Base-by-base conservation (phyloP, 2,329 filamentous ascomycete genomes). In the Chaetomiaceae sp. region DNA sequence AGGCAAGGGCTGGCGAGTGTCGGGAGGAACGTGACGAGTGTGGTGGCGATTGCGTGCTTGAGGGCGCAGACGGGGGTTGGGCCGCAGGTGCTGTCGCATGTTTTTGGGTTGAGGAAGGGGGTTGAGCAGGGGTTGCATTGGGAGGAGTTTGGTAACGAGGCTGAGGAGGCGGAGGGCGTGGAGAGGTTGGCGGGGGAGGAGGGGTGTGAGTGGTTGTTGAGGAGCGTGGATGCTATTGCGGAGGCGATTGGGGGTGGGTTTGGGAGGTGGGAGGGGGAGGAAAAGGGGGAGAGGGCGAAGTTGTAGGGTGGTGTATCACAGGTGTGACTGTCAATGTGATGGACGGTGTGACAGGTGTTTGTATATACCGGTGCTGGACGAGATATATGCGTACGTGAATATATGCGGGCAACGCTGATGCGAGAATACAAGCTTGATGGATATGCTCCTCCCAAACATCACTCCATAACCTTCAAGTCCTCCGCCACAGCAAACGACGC, bases 11-110 rank as follows among this genome's bases (percentile, higher is more conserved):
- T 76, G 20, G 75, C 71, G 0, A 79, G 76, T 17, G 80, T 88
- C 0, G 89, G 89, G 0, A 72, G 89, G 1, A 79, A 88, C 0
- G 71, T 90, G 57, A 94, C 89, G 0, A 87, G 82, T 50, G 69
- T 94, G 12, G 77, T 91, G 4, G 89, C 87, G 0, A 78, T 95
- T 27, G 77, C 88, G 5, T 91, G 88, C 63, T 68, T 95, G 67
- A 73, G 89, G 3, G 80, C 89, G 40, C 89, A 94, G 75, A 88
- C 86, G 9, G 89, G 89, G 0, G 89, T 94, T 0, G 89, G 84
- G 0, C 89, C 89, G 1, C 89, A 94, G 74, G 88, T 95, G 12
- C 71, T 87, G 17, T 89, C 85, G 60, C 89, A 95, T 69, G 77
- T 94, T 0, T 92, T 91, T 71, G 89, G 89, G 0, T 66, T 95